Evolutionary conservation across 345 rosid genomes (phyloP).

Genomic region (Gossypium longicalyx): DNA sequence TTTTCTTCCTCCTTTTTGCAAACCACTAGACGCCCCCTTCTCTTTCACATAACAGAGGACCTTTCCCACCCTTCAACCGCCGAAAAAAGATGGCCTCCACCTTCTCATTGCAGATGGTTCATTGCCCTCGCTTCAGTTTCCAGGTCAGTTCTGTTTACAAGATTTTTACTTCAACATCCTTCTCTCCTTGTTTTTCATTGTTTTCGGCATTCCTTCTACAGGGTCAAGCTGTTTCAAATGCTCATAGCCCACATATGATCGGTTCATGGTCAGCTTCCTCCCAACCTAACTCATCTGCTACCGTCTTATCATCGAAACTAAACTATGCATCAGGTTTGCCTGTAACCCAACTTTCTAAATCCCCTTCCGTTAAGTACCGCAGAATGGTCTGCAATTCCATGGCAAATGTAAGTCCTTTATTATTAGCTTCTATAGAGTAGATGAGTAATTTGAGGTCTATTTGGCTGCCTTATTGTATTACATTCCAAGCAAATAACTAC

Average conservation of each 20-base stretch:
- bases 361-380: constrained; percentile 27
- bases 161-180: neutral
- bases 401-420: constrained; percentile 39
- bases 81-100: constrained; percentile 44
- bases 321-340: constrained; percentile 44
- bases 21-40: neutral
- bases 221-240: constrained; percentile 27
- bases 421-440: too few species aligned
- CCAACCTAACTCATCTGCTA: constrained; percentile 25
- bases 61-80: neutral
- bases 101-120: constrained; percentile 46
- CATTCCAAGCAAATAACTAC: too few species aligned
- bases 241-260: constrained; percentile 23
- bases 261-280: constrained; percentile 26
- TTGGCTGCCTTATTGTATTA: too few species aligned
- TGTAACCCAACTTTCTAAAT: constrained; percentile 31
- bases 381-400: constrained; percentile 48
- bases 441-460: too few species aligned
- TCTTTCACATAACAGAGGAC: neutral
- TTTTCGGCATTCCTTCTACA: constrained; percentile 5
- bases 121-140: constrained; percentile 33
- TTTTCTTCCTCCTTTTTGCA: neutral
- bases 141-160: constrained; percentile 36
- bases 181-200: neutral
- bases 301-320: constrained; percentile 40